Evolutionary conservation across 768 basidiomycete species (phyloP).

Genomic region (Russula brevipes): DNA sequence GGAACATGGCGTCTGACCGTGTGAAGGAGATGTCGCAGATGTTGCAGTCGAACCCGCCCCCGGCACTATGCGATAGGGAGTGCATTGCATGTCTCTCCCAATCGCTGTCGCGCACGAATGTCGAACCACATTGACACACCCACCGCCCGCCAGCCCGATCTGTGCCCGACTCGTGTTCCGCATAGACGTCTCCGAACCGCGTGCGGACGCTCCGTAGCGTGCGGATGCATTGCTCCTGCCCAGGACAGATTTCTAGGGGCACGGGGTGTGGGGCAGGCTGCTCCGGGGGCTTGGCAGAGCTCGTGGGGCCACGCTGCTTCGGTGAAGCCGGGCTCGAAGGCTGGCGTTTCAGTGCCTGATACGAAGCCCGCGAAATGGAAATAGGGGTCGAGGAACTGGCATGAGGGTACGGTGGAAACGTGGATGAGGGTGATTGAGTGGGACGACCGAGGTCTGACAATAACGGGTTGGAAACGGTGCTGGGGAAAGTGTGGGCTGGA

Average conservation of each 20-base stretch:
- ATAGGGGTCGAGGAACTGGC: not conserved
- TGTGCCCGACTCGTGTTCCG: not conserved
- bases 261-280: not conserved
- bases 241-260: not conserved
- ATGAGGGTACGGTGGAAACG: not conserved
- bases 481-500: not conserved
- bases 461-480: not conserved
- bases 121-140: slow-evolving; percentile 19
- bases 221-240: not conserved
- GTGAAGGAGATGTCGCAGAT: slow-evolving; percentile 21
- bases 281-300: not conserved
- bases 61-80: slow-evolving; percentile 11
- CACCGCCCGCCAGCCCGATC: slow-evolving; percentile 7
- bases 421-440: not conserved
- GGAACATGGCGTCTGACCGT: slow-evolving; percentile 19
- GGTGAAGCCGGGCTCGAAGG: not conserved
- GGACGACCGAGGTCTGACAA: not conserved
- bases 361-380: not conserved
- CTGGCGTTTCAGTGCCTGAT: not conserved
- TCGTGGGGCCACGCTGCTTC: not conserved
- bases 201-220: slow-evolving; percentile 18
- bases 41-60: slow-evolving; percentile 16
- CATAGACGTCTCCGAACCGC: slow-evolving; percentile 12
- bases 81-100: slow-evolving; percentile 21
- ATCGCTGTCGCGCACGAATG: slow-evolving; percentile 20